Base-by-base conservation (phyloP, 805 yeast species). In the Starmerella roubikii region DNA sequence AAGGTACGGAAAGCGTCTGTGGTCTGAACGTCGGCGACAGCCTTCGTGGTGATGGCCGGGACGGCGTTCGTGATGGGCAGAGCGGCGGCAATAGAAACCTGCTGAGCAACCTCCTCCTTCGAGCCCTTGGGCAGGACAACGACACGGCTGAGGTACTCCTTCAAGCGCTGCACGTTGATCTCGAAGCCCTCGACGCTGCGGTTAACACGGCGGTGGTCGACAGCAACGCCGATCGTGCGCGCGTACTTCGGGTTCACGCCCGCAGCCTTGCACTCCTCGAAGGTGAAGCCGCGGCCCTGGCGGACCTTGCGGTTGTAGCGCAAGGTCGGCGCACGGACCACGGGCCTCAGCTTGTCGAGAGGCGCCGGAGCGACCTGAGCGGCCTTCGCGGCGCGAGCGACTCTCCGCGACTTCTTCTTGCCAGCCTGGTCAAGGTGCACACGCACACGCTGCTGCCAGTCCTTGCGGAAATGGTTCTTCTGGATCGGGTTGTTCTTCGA, bases 351-450 rank as follows among this genome's bases (percentile, higher is more conserved):
- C 55, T 77, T 67, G 67, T 91, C 98, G 65, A 91, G 72, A 61
- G 98, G 98, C 66, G 82, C 86, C 72, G 98, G 98, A 61, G 98
- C 97, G 59, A 79, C 69, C 66, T 72, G 72, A 60, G 95, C 94
- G 59, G 95, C 94, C 75, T 81, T 86, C 60, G 78, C 61, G 65
- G 82, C 79, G 73, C 98, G 84, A 56, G 94, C 80, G 56, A 71
- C 73, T 74, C 98, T 81, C 79, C 98, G 85, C 54, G 93, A 78
- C 63, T 72, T 85, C 79, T 91, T 91, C 79, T 88, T 85, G 69
- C 98, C 98, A 65, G 98, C 95, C 77, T 91, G 98, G 88, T 91
- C 96, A 67, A 91, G 81, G 85, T 93, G 98, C 62, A 84, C 95
- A 69, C 76, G 83, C 77, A 91, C 99, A 66, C 97, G 83, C 72